Evolutionary conservation across 2,329 filamentous ascomycete species (phyloP).

Genomic region (Cercospora sp.): DNA sequence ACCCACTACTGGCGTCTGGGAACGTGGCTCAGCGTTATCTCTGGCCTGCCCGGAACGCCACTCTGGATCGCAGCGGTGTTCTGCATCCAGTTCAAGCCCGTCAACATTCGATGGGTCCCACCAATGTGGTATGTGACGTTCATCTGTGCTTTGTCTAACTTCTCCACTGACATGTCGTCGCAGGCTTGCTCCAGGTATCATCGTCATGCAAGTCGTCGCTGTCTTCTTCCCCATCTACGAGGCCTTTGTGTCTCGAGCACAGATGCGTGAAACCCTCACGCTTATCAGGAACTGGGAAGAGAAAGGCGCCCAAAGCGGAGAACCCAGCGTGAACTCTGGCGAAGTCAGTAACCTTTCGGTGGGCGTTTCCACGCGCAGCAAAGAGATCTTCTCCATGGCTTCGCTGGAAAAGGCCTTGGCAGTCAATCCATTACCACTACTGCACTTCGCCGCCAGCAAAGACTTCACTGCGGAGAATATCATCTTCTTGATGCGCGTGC

Average conservation of each 20-base stretch:
- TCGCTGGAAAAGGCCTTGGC: slow-evolving; percentile 63
- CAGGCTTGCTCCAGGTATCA: slow-evolving; percentile 60
- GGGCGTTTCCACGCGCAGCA: slow-evolving; percentile 19
- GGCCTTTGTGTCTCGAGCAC: slow-evolving; percentile 46
- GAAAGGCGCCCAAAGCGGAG: slow-evolving; percentile 15
- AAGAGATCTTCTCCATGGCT: slow-evolving; percentile 57
- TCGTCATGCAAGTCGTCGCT: slow-evolving; percentile 64
- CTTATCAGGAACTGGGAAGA: slow-evolving; percentile 31
- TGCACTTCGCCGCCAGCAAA: slow-evolving; percentile 63
- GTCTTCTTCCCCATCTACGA: slow-evolving; percentile 65
- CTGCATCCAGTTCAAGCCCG: slow-evolving; percentile 50
- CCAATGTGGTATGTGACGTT: slow-evolving; percentile 53
- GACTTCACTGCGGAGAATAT: slow-evolving; percentile 74
- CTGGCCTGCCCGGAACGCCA: slow-evolving; percentile 62
- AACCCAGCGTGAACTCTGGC: slow-evolving; percentile 17
- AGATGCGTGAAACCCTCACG: slow-evolving; percentile 39
- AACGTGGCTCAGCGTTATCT: slow-evolving; percentile 56
- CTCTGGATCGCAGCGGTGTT: slow-evolving; percentile 64
- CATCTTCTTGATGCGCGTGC: slow-evolving; percentile 62
- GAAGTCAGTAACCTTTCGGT: slow-evolving; percentile 10
- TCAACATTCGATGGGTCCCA: slow-evolving; percentile 59
- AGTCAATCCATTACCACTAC: slow-evolving; percentile 60
- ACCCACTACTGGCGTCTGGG: slow-evolving; percentile 67
- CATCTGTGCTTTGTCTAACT: neutral
- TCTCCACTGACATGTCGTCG: neutral